These are phyloP conservation scores for Candida maltosa DNA, from an alignment of 805 yeast species.

Conservation along the genomic window DNA sequence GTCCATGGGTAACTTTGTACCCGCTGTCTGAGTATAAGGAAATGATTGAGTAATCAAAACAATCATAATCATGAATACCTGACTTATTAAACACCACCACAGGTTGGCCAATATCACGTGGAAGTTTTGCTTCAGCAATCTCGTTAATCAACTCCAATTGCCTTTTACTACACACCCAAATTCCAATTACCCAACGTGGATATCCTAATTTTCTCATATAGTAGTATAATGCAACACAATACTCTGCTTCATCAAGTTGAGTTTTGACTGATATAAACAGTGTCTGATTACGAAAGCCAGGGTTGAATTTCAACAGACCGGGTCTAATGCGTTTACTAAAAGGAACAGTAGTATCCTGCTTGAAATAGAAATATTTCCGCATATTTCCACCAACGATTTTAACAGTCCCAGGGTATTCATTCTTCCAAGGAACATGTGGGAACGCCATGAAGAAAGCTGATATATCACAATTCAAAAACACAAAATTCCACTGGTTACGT, in stretches of 20 bases:
- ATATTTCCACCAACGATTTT: too few relatives aligned
- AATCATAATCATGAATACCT: constrained; percentile 5
- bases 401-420: too few relatives aligned
- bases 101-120: not conserved
- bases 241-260: constrained; percentile 15
- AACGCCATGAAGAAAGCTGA: too few relatives aligned
- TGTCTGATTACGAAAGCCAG: constrained; percentile 30
- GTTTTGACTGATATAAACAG: constrained; percentile 9
- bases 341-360: too few relatives aligned
- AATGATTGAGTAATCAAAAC: constrained; percentile 3
- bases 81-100: constrained; percentile 4
- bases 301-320: too few relatives aligned
- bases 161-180: constrained; percentile 37
- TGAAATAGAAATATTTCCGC: too few relatives aligned
- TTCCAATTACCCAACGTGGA: constrained; percentile 31
- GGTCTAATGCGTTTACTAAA: too few relatives aligned
- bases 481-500: too few relatives aligned
- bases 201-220: constrained; percentile 47
- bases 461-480: too few relatives aligned
- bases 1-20: constrained; percentile 17
- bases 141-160: constrained; percentile 44
- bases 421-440: too few relatives aligned
- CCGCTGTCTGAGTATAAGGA: constrained; percentile 19
- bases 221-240: constrained; percentile 38
- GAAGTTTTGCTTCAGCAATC: constrained; percentile 18